Percentiles rank a stretch among this genome's conserved stretches.
Conservation (phyloP, 2,329 filamentous ascomycete species). For the Emmonsiellopsis sp. region DNA sequence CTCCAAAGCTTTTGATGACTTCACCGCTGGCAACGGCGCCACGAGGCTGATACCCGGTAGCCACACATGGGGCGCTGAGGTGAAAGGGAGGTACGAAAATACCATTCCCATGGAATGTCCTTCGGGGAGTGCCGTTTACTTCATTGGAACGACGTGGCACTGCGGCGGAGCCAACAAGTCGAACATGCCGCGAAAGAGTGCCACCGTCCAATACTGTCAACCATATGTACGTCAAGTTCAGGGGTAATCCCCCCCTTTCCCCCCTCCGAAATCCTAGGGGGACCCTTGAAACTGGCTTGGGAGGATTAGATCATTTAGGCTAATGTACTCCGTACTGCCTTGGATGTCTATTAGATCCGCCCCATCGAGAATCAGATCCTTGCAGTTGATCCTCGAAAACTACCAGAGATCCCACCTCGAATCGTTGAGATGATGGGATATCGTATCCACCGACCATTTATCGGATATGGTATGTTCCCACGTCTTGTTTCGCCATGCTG, state of each 20-base stretch:
- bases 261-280: background rate
- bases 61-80: slow-evolving; percentile 25
- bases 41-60: slow-evolving; percentile 29
- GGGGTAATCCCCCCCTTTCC: background rate
- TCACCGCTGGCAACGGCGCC: slow-evolving; percentile 26
- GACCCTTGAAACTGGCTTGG: too few relatives aligned
- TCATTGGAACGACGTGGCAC: slow-evolving; percentile 30
- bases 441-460: slow-evolving; percentile 21
- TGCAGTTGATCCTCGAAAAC: slow-evolving; percentile 23
- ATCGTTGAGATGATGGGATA: slow-evolving; percentile 30
- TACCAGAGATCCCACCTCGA: slow-evolving; percentile 19
- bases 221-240: slow-evolving; percentile 19
- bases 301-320: too few relatives aligned
- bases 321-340: too few relatives aligned
- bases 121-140: slow-evolving; percentile 29
- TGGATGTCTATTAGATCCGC: slow-evolving; percentile 14
- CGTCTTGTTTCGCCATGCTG: background rate
- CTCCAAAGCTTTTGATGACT: slow-evolving; percentile 25
- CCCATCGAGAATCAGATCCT: slow-evolving; percentile 26
- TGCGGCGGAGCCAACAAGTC: slow-evolving; percentile 29
- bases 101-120: slow-evolving; percentile 27
- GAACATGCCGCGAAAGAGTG: slow-evolving; percentile 21
- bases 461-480: slow-evolving; percentile 20
- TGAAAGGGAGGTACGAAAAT: slow-evolving; percentile 18
- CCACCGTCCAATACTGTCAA: slow-evolving; percentile 36